These are phyloP conservation scores for Fusarium avenaceum DNA, from an alignment of 2,329 filamentous ascomycete genomes.

Conservation along the genomic window DNA sequence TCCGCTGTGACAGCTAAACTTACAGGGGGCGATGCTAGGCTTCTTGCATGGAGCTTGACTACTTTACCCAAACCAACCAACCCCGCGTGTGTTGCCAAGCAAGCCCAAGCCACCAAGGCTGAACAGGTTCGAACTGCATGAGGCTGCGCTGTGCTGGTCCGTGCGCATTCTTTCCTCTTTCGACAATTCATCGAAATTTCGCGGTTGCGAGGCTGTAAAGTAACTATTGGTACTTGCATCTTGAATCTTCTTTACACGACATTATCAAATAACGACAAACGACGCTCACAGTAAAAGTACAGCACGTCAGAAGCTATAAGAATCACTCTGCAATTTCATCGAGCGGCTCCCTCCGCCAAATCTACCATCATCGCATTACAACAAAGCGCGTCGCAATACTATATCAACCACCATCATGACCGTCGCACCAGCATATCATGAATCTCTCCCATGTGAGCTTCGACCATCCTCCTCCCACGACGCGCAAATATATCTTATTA, in stretches of 20 bases:
- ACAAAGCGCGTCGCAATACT: conserved; percentile 13
- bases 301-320: background rate
- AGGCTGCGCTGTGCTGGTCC: conserved; percentile 36
- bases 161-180: conserved; percentile 17
- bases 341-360: background rate
- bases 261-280: background rate
- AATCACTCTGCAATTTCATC: background rate
- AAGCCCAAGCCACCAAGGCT: conserved; percentile 40
- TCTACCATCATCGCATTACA: background rate
- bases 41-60: background rate
- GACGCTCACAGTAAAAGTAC: background rate
- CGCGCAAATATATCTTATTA: conserved; percentile 24
- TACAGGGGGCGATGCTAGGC: conserved; percentile 6
- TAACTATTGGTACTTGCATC: conserved; percentile 1
- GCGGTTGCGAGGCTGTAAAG: conserved; percentile 22
- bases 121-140: background rate
- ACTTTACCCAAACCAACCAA: background rate
- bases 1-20: conserved; percentile 22
- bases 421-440: conserved; percentile 67
- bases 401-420: conserved; percentile 44
- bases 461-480: conserved; percentile 10
- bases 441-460: conserved; percentile 82
- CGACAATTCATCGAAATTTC: conserved; percentile 21
- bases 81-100: conserved; percentile 1
- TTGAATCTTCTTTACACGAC: background rate